Conservation (phyloP, 2,329 filamentous ascomycete species). For the Phaeosphaeriaceae sp. region DNA sequence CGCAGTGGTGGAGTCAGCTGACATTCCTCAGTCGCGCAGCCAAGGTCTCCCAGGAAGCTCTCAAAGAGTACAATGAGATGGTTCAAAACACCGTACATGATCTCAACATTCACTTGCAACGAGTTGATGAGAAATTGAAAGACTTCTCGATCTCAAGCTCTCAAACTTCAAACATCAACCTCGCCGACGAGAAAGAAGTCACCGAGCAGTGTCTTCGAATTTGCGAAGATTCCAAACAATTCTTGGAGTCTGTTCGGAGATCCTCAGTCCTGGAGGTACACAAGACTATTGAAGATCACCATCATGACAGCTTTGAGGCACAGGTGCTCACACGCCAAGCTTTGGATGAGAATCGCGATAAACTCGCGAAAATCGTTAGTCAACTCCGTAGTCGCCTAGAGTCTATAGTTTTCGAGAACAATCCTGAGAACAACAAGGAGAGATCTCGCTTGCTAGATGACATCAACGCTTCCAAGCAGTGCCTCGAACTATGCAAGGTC, state of each 20-base stretch:
- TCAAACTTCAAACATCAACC: constrained; percentile 5
- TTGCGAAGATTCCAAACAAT: constrained; percentile 12
- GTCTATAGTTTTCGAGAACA: neutral
- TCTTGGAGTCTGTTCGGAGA: constrained; percentile 8
- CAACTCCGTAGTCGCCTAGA: constrained; percentile 2
- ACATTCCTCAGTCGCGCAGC: constrained; percentile 9
- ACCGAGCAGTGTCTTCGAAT: constrained; percentile 11
- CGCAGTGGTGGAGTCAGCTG: neutral
- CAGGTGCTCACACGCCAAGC: constrained; percentile 5
- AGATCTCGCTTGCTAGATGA: neutral
- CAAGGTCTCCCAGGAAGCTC: constrained; percentile 10
- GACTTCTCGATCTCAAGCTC: neutral
- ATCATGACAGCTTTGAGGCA: neutral
- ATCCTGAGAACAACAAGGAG: neutral
- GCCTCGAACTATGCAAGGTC: constrained; percentile 1
- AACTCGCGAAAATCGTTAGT: neutral
- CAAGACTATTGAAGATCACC: neutral
- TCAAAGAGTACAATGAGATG: constrained; percentile 14
- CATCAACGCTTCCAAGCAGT: constrained; percentile 1
- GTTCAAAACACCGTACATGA: constrained; percentile 10
- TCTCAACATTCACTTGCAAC: constrained; percentile 11
- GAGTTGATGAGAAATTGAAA: constrained; percentile 12
- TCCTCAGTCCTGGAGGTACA: neutral
- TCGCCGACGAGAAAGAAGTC: constrained; percentile 12
- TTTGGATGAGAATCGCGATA: constrained; percentile 2